A percentile compares a stretch with the other conserved stretches of the same genome.
Evolutionary conservation across 2,329 filamentous ascomycete genomes (phyloP).

Genomic region (Beauveria sp.): DNA sequence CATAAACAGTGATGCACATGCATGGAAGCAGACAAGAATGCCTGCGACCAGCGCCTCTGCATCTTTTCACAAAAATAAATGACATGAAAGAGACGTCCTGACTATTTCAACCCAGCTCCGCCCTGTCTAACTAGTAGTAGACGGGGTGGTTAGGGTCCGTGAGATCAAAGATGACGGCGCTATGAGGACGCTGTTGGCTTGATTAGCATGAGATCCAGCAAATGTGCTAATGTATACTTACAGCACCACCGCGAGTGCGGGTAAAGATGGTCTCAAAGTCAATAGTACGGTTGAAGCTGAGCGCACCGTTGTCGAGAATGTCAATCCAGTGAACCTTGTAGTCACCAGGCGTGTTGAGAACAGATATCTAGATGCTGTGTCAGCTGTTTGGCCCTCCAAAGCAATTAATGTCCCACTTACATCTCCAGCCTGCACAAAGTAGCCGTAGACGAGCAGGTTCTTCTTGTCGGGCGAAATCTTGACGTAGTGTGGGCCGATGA

Average conservation of each 20-base stretch:
- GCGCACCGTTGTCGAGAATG: constrained; percentile 43
- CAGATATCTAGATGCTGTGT: constrained; percentile 32
- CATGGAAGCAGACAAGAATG: background rate
- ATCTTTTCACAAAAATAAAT: background rate
- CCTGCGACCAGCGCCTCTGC: background rate
- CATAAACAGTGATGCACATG: background rate
- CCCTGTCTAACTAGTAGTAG: constrained; percentile 31
- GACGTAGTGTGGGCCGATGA: constrained; percentile 55
- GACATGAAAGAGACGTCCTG: background rate
- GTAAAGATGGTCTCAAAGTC: constrained; percentile 47
- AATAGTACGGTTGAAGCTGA: constrained; percentile 53
- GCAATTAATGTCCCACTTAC: constrained; percentile 16
- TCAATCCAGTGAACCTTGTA: constrained; percentile 58
- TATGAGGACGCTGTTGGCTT: constrained; percentile 39
- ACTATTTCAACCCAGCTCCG: background rate
- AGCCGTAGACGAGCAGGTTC: constrained; percentile 56
- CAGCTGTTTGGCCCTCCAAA: background rate
- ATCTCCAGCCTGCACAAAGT: constrained; percentile 56
- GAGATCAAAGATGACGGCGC: constrained; percentile 47
- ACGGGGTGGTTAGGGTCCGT: constrained; percentile 44
- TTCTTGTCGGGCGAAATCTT: constrained; percentile 58
- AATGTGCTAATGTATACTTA: constrained; percentile 9
- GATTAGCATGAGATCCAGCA: background rate
- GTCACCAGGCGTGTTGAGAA: constrained; percentile 54
- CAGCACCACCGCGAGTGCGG: constrained; percentile 42